A percentile compares a stretch with the other conserved stretches of the same genome.
Evolutionary conservation across 192 early-diverging fungal species (phyloP).

Genomic region (Backusella liffmaniae): DNA sequence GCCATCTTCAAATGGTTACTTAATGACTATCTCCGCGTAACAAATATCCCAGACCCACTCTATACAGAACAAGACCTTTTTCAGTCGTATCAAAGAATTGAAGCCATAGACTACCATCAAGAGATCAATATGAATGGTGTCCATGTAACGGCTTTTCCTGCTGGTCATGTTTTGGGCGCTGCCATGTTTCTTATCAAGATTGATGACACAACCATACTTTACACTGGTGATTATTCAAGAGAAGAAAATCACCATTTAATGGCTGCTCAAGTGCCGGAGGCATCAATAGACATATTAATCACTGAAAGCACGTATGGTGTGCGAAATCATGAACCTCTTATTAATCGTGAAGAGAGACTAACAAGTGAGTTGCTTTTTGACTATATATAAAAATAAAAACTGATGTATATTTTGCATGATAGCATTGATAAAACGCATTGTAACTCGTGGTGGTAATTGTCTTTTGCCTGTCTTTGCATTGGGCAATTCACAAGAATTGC

Average conservation of each 20-base stretch:
- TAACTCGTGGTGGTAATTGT: conserved; percentile 85
- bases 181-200: conserved; percentile 96
- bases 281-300: conserved; percentile 86
- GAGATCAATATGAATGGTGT: conserved; percentile 92
- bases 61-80: conserved; percentile 89
- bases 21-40: conserved; percentile 91
- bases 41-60: conserved; percentile 75
- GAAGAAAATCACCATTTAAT: conserved; percentile 99
- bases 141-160: conserved; percentile 93
- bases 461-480: conserved; percentile 95
- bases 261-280: conserved; percentile 88
- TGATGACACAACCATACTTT: conserved; percentile 84
- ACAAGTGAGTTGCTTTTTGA: conserved; percentile 48
- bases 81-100: conserved; percentile 83
- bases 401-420: conserved; percentile 3
- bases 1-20: conserved; percentile 97
- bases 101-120: conserved; percentile 95
- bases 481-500: conserved; percentile 93
- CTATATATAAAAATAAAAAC: not conserved
- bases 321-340: conserved; percentile 91
- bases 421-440: conserved; percentile 74
- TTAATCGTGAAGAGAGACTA: conserved; percentile 87
- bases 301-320: conserved; percentile 97
- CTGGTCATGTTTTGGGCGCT: conserved; percentile 97
- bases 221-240: conserved; percentile 98